Evolutionary conservation across 202 grass and related monocot species (phyloP), one percentile per base, ranked within the genome.

Genomic region (Eragrostis tef): DNA sequence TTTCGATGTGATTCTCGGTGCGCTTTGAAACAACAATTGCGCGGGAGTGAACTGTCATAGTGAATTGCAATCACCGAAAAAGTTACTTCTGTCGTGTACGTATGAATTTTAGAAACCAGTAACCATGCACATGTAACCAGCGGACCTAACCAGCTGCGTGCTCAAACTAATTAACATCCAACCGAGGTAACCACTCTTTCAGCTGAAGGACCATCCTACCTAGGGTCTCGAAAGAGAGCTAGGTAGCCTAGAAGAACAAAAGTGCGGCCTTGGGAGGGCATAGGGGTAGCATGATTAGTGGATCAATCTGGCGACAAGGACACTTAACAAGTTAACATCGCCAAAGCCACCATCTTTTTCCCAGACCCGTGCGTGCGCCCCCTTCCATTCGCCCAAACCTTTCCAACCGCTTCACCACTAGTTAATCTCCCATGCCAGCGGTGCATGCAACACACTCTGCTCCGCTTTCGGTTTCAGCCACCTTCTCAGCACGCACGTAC

Each of bases 301-400:
- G 22, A 89, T 89, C 64, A 58, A 85, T 71, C 63, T 43, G 70
- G 81, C 81, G 36, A 89, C 71, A 71, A 11, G 19, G 46, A 81
- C 82, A 66, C 78, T 78, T 76, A 52, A 48, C 74, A 57, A 10
- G 53, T 21, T 57, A 10, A 9, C 53, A 26, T 47, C 16, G 9
- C 22, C 74, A 61, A 79, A 68, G 48, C 26, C 48, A 79, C 24
- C 24, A 20, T 64, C 57, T 56, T 27, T 41, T 11, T 11, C 63
- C 3, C 63, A 9, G 1, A 9, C 15, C 12, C 77, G 43, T 67
- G 59, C 64, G 59, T 21, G 62, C 70, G 45, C 1, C 17, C 29
- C 20, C 60, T 84, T 84, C 51, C 67, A 15, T 24, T 64, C 19
- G 8, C 21, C 31, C 5, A 19, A 14, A 54, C 1, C 61, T 79